Evolutionary conservation across 768 basidiomycete genomes (phyloP), one percentile per base, ranked within the genome.

Genomic region (Trametes maxima): DNA sequence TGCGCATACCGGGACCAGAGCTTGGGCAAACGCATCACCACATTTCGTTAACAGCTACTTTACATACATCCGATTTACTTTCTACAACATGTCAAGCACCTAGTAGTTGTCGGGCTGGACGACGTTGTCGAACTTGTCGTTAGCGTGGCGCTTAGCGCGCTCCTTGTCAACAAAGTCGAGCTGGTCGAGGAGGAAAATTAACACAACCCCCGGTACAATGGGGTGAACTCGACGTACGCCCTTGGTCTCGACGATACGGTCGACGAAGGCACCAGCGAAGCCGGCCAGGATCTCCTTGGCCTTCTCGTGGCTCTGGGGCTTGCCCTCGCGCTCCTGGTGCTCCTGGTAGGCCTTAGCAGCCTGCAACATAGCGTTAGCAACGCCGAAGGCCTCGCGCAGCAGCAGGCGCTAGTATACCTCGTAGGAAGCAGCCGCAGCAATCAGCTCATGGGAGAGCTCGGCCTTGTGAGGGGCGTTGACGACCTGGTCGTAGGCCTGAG

Each of bases 341-440:
- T 83, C 64, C 64, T 89, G 79, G 68, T 82, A 90, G 1, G 83
- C 80, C 70, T 87, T 89, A 48, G 80, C 80, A 58, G 88, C 88
- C 86, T 85, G 60, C 33, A 43, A n/a, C 22, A 16, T 28, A 22
- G 33, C 55, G 35, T 12, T 39, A 17, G 42, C 43, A 53, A 21
- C 21, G 28, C 49, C 44, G 14, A 5, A 19, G 16, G 28, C 0
- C 17, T 12, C 28, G 25, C 5, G 10, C 14, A 8, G 28, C 47
- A 40, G 37, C 24, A 37, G 6, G 46, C 12, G 36, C 22, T 1
- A 21, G 40, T 73, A 13, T 37, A 83, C 86, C 79, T 85, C 86
- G 72, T 79, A 90, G 28, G 85, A 73, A 6, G 87, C 88, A 46
- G 89, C 89, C 43, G 75, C 87, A 48, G 85, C 85, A 63, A 90